These are phyloP conservation scores for Tuber brumale DNA, from an alignment of 495 filamentous ascomycete species.

Conservation along the genomic window DNA sequence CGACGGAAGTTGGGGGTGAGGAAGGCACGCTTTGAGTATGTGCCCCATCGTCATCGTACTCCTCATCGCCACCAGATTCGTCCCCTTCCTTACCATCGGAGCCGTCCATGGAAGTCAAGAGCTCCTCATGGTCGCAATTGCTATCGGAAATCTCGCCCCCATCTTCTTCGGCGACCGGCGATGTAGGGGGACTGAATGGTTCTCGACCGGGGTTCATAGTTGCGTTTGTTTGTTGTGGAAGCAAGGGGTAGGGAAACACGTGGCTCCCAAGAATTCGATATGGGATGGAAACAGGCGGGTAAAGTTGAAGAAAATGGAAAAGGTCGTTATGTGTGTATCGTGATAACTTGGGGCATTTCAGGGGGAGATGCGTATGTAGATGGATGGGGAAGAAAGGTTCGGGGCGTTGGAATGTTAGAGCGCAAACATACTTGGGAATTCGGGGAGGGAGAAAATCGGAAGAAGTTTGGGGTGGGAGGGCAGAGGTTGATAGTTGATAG, in stretches of 20 bases:
- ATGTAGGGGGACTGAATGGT: constrained; percentile 29
- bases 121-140: constrained; percentile 15
- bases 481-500: not conserved
- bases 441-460: not conserved
- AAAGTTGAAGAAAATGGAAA: not conserved
- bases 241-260: constrained; percentile 8
- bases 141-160: constrained; percentile 27
- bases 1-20: constrained; percentile 43
- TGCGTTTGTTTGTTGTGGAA: constrained; percentile 5
- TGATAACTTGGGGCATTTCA: not conserved
- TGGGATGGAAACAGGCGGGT: not conserved
- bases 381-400: not conserved
- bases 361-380: not conserved
- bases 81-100: constrained; percentile 26
- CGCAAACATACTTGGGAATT: not conserved
- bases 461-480: constrained; percentile 2
- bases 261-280: not conserved
- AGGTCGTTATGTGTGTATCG: constrained; percentile 1
- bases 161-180: constrained; percentile 13
- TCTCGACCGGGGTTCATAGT: constrained; percentile 28
- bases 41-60: constrained; percentile 16
- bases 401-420: not conserved
- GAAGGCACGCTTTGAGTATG: constrained; percentile 26
- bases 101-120: constrained; percentile 25
- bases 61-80: constrained; percentile 22